A percentile compares a stretch with the other conserved stretches of the same genome.
Conservation (phyloP, 768 basidiomycete genomes). For the Lepiota brunneoincarnata region DNA sequence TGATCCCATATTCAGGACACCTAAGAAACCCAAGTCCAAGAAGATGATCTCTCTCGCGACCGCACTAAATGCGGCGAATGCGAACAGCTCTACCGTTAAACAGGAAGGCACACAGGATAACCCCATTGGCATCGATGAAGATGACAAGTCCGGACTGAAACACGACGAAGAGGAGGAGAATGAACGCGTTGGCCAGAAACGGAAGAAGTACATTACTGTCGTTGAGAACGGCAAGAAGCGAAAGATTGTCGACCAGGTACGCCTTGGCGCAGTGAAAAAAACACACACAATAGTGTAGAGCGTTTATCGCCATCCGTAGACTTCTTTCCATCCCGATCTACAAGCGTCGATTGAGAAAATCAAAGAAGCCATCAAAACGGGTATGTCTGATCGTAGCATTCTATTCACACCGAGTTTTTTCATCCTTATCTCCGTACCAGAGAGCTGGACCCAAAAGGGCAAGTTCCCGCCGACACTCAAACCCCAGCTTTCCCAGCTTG, state of each 20-base stretch:
- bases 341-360: constrained; percentile 60
- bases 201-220: constrained; percentile 50
- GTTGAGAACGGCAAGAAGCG: constrained; percentile 67
- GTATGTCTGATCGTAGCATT: constrained; percentile 28
- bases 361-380: constrained; percentile 54
- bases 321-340: constrained; percentile 70
- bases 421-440: constrained; percentile 31
- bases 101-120: constrained; percentile 46
- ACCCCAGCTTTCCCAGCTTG: constrained; percentile 66
- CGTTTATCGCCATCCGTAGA: constrained; percentile 27
- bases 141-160: constrained; percentile 18
- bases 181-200: constrained; percentile 44
- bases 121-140: constrained; percentile 46
- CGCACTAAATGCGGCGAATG: constrained; percentile 12
- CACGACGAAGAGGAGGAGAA: constrained; percentile 22
- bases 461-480: constrained; percentile 87
- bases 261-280: constrained; percentile 15
- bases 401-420: neutral
- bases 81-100: neutral
- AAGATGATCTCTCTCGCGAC: constrained; percentile 34
- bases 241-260: constrained; percentile 64
- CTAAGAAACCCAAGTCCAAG: constrained; percentile 73
- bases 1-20: constrained; percentile 35
- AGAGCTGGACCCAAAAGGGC: constrained; percentile 77
- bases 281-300: too few relatives aligned